These are phyloP conservation scores for Themeda triandra DNA, from an alignment of 176 grass and related monocot species.

Conservation along the genomic window DNA sequence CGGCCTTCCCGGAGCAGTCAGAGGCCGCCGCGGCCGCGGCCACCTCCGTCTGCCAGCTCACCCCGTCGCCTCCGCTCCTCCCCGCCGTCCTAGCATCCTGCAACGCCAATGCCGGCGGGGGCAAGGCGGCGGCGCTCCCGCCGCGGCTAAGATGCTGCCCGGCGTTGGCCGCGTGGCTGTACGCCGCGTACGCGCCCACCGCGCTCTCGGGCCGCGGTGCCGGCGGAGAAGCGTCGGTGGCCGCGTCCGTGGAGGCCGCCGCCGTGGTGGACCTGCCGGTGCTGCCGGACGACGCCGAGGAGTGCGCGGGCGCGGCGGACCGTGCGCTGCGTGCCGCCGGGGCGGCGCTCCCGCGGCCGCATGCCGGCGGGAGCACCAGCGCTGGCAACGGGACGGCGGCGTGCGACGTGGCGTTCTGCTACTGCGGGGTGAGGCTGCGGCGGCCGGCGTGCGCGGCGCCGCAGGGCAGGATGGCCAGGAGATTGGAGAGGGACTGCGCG, in stretches of 20 bases:
- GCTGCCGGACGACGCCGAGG: slow-evolving; percentile 69
- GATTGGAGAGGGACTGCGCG: slow-evolving; percentile 55
- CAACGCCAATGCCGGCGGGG: slow-evolving; percentile 4
- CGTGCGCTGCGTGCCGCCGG: slow-evolving; percentile 58
- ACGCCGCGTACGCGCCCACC: slow-evolving; percentile 71
- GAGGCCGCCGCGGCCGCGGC: slow-evolving; percentile 38
- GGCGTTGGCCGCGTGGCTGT: slow-evolving; percentile 70
- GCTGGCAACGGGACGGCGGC: slow-evolving; percentile 35
- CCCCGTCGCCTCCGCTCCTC: slow-evolving; percentile 55
- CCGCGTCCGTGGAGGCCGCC: background rate
- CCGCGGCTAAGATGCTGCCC: slow-evolving; percentile 67
- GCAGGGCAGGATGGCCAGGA: slow-evolving; percentile 30
- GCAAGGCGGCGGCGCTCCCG: slow-evolving; percentile 6
- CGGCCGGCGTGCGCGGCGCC: slow-evolving; percentile 53
- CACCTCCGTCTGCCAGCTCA: slow-evolving; percentile 70
- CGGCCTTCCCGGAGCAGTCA: slow-evolving; percentile 94
- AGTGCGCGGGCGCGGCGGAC: slow-evolving; percentile 57
- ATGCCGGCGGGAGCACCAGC: background rate
- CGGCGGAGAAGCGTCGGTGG: background rate
- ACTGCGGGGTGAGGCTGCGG: slow-evolving; percentile 65
- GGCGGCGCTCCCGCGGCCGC: slow-evolving; percentile 33
- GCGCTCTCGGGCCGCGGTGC: slow-evolving; percentile 29
- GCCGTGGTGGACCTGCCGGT: slow-evolving; percentile 48
- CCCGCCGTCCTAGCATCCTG: slow-evolving; percentile 59
- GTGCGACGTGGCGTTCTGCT: slow-evolving; percentile 71